phyloP scores from a whole-genome alignment of 108 stramenopile species.

The Craspedostauros australis region DNA sequence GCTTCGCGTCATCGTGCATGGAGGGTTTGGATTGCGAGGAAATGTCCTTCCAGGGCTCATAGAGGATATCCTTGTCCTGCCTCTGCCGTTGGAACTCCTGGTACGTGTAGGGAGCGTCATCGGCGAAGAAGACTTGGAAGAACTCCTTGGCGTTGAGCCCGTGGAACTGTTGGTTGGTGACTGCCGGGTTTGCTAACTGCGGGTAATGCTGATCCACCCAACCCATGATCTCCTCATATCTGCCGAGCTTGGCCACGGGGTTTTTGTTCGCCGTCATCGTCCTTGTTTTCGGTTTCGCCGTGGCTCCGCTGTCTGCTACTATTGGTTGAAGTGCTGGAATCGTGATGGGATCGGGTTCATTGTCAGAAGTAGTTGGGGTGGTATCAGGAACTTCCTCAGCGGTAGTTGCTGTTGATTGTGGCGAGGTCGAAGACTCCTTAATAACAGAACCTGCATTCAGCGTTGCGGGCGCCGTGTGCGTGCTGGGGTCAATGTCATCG shows the following conservation, averaged over 20 bases:
- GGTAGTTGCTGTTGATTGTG: too few relatives aligned
- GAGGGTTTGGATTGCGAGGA: not conserved
- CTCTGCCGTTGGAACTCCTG: slow-evolving; percentile 62
- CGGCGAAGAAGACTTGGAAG: slow-evolving; percentile 74
- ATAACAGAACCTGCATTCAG: too few relatives aligned
- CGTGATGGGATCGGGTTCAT: not conserved
- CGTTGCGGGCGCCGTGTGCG: too few relatives aligned
- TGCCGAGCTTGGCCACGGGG: not conserved
- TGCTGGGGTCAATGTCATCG: too few relatives aligned
- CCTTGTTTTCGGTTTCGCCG: not conserved
- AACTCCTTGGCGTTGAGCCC: slow-evolving; percentile 60
- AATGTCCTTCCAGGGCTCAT: slow-evolving; percentile 54
- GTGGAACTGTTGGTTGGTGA: slow-evolving; percentile 40
- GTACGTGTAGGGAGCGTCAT: slow-evolving; percentile 73
- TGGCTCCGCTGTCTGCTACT: not conserved
- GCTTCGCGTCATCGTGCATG: not conserved
- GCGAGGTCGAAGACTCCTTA: too few relatives aligned
- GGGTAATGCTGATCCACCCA: slow-evolving; percentile 31
- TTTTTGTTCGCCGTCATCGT: not conserved
- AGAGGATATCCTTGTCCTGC: slow-evolving; percentile 64
- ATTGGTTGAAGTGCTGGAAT: not conserved
- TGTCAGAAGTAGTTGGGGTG: too few relatives aligned
- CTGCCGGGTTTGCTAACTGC: slow-evolving; percentile 32
- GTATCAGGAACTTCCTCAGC: too few relatives aligned
- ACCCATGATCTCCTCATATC: slow-evolving; percentile 6